Conservation (phyloP, 257 asterid genomes). For the Scutellaria barbata region DNA sequence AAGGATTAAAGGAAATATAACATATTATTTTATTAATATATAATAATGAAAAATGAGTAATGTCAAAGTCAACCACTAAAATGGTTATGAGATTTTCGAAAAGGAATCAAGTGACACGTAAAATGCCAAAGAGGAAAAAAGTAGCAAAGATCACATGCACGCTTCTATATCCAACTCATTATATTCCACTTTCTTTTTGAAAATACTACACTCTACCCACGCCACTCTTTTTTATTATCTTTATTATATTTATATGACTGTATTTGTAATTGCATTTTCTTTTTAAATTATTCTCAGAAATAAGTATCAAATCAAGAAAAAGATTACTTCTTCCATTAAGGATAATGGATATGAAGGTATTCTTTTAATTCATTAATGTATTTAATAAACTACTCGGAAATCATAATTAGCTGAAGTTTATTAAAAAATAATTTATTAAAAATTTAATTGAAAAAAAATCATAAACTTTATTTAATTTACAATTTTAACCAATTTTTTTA, state of each 20-base stretch:
- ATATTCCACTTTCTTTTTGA: slow-evolving; percentile 19
- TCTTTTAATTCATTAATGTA: no score
- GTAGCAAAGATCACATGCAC: slow-evolving; percentile 43
- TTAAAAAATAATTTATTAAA: no score
- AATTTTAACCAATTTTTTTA: no score
- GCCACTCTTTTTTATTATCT: not conserved
- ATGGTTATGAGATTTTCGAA: slow-evolving; percentile 36
- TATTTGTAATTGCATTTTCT: not conserved
- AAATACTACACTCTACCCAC: not conserved
- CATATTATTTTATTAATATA: not conserved
- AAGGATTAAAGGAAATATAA: not conserved
- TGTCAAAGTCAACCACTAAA: slow-evolving; percentile 41
- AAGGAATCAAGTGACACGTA: slow-evolving; percentile 40
- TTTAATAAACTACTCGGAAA: no score
- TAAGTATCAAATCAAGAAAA: no score
- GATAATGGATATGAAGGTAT: no score
- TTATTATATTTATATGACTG: not conserved
- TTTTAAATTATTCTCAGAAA: not conserved
- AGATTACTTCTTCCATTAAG: no score
- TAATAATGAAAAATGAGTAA: not conserved
- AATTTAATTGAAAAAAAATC: no score
- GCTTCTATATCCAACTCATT: slow-evolving; percentile 26
- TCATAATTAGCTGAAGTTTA: no score
- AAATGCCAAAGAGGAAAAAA: slow-evolving; percentile 47
- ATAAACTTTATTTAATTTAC: no score